Evolutionary conservation across 352 stramenopile genomes (phyloP), one percentile per base, ranked within the genome.

Genomic region (Phytophthora megakarya): DNA sequence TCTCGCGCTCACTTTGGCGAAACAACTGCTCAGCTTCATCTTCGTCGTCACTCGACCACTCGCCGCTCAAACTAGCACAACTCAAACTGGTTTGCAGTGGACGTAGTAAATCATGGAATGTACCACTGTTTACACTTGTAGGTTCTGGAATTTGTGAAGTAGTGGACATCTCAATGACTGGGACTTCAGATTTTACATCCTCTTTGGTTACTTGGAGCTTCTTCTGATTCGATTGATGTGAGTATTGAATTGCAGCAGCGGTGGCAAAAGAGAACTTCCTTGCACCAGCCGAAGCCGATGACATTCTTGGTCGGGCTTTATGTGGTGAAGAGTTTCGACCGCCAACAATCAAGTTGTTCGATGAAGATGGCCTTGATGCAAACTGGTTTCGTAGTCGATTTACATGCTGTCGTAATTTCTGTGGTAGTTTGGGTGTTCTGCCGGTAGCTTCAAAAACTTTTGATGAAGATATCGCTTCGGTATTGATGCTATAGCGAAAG

Each of bases 81-180:
- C 73, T 84, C n/a, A 90, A 60, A 19, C 73, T 88, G 16, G 59
- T 84, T 35, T 90, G 81, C 9, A 90, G 54, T 6, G 81, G 79
- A 3, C 75, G 69, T 11, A 90, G 39, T 0, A 90, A 46, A 32
- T 87, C 78, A 19, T 85, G 72, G 42, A 89, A 89, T 4, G 51
- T 50, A 39, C 37, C 43, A 33, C 53, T 43, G n/a, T 43, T 65
- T 21, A 56, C 42, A 11, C 5, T 19, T 3, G 49, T 39, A 43
- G 46, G 18, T 19, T 52, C 46, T 11, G 37, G 16, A 19, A 56
- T 23, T 15, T 63, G 39, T 22, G n/a, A 16, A 15, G 21, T 10
- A 32, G 57, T 61, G 3, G 15, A 12, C 1, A 11, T 23, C 10
- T 39, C 25, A 38, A 16, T 26, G 9, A 51, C 39, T 18, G 40